Conservation (phyloP, 1,139 yeast genomes). For the Suhomyces bokatorum region DNA sequence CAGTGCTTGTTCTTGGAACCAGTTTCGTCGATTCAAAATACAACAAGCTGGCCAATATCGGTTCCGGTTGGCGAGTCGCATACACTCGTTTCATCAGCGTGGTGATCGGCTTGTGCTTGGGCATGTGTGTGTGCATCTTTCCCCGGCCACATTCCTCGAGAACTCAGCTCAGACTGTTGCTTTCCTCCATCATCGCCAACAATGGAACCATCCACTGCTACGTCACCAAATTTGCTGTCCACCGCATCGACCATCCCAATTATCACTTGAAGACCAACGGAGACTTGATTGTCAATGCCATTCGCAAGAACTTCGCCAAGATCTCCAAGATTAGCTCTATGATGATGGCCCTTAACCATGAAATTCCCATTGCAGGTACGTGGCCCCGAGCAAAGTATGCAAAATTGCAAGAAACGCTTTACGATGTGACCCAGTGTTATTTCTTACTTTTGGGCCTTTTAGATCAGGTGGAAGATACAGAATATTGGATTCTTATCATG, state of each 20-base stretch:
- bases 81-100: conserved; percentile 32
- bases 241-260: conserved; percentile 23
- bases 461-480: conserved; percentile 31
- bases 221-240: conserved; percentile 31
- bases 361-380: conserved; percentile 33
- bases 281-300: conserved; percentile 26
- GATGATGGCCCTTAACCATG: conserved; percentile 33
- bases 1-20: conserved; percentile 37
- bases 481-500: conserved; percentile 30
- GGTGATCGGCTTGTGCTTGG: conserved; percentile 32
- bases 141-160: conserved; percentile 37
- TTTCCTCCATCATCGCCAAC: conserved; percentile 27
- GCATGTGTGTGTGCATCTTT: conserved; percentile 32
- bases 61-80: conserved; percentile 33
- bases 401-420: conserved; percentile 25
- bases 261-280: conserved; percentile 23
- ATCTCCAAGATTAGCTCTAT: conserved; percentile 26
- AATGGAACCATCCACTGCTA: conserved; percentile 34
- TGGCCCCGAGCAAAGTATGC: conserved; percentile 37
- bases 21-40: conserved; percentile 33
- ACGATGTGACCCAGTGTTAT: conserved; percentile 34
- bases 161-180: conserved; percentile 26
- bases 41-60: conserved; percentile 25
- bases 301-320: conserved; percentile 25
- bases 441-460: conserved; percentile 26